Evolutionary conservation across 1,284 basidiomycete genomes (phyloP), one percentile per base, ranked within the genome.

Genomic region (Garcileccinum viscosum): DNA sequence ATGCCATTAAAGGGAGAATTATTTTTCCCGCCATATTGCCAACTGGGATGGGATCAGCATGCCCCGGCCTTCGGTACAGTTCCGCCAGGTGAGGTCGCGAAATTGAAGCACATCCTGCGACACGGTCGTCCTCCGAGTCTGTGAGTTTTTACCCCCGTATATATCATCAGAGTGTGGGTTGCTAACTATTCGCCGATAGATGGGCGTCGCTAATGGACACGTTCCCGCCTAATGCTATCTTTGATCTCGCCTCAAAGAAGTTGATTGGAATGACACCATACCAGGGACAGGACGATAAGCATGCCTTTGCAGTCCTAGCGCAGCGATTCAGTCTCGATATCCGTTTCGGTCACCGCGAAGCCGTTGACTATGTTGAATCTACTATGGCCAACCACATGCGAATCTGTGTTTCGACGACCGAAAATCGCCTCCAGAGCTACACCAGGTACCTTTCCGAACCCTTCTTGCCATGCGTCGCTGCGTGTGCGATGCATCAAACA

Each of bases 321-420:
- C 66, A 68, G 24, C 22, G 67, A 24, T 68, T 68, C 5, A 38
- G 24, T 2, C 47, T 68, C 0, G 32, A 68, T 0, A 17, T 68
- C 2, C 24, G 4, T 14, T 44, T 68, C 17, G 66, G 66, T 19
- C 66, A 68, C 33, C 32, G 22, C 9, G 58, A 68, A 17, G 40
- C 66, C 0, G 12, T 37, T 17, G 5, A 7, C 0, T 63, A 24
- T 3, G 6, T 66, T 7, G 67, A 67, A n/a, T 3, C 27, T 9
- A 22, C 15, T 24, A 30, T 67, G 4, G 37, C 40, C 2, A 67
- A 17, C n/a, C 56, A 67, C 33, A 42, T 67, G 8, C 35, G 37
- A 11, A 24, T 67, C 19, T 50, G 56, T 19, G 30, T 67, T 14
- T 9, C 22, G 12, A 67, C 42, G 4, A 60, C 56, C 0, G 30